These are phyloP conservation scores for Beta vulgaris DNA, from an alignment of 148 eudicot species.

Conservation along the genomic window DNA sequence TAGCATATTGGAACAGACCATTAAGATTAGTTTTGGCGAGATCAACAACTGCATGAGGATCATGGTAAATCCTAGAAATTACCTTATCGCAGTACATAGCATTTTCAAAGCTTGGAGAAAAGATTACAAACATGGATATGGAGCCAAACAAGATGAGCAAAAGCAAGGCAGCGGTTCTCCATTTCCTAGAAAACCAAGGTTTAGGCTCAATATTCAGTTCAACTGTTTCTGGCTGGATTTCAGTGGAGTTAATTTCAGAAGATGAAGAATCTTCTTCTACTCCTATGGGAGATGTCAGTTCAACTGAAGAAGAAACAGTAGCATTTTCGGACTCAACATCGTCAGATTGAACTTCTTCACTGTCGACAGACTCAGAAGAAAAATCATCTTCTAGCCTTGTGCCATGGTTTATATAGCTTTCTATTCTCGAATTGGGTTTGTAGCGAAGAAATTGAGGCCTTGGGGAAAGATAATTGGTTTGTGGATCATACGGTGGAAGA, in stretches of 20 bases:
- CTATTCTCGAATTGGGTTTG: conserved; percentile 61
- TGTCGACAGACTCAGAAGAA: conserved; percentile 50
- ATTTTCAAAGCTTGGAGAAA: conserved; percentile 28
- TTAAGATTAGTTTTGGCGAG: conserved; percentile 36
- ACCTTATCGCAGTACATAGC: conserved; percentile 29
- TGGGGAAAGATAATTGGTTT: conserved; percentile 78
- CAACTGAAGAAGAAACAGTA: conserved; percentile 34
- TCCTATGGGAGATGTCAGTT: not conserved
- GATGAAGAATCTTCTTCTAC: not conserved
- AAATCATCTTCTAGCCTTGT: conserved; percentile 50
- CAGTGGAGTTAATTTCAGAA: conserved; percentile 16
- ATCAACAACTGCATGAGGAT: conserved; percentile 29
- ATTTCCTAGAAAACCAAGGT: conserved; percentile 28
- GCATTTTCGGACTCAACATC: conserved; percentile 35
- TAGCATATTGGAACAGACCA: conserved; percentile 28
- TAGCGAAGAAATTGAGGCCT: conserved; percentile 89
- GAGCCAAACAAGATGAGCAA: conserved; percentile 46
- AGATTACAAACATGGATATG: conserved; percentile 28
- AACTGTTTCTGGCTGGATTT: conserved; percentile 20
- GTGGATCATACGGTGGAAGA: conserved; percentile 82
- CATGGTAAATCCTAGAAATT: conserved; percentile 28
- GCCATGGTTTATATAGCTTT: conserved; percentile 40
- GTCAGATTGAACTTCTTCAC: conserved; percentile 44
- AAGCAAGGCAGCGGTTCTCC: conserved; percentile 40
- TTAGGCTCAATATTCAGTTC: conserved; percentile 22